Percentiles rank a stretch among this genome's conserved stretches.
These are phyloP conservation scores for Penicillium sp. DNA, from an alignment of 2,329 filamentous ascomycete genomes.

Conservation along the genomic window DNA sequence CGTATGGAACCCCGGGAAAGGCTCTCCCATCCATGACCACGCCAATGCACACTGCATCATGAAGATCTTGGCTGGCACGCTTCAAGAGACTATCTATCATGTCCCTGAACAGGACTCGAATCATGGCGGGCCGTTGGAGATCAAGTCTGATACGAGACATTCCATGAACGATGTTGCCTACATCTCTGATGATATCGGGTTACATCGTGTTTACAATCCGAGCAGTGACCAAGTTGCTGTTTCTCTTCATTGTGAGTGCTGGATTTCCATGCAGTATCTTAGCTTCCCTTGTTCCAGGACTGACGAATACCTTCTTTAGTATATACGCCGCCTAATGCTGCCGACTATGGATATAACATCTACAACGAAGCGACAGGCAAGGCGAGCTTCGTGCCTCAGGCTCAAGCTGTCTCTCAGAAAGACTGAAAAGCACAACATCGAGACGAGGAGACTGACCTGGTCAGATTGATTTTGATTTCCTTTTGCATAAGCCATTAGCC, in stretches of 20 bases:
- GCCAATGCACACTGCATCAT: conserved; percentile 41
- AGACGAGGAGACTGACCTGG: not conserved
- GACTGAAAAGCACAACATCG: not conserved
- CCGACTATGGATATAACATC: conserved; percentile 35
- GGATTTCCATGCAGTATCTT: not conserved
- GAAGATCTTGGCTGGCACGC: conserved; percentile 34
- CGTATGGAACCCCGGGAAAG: conserved; percentile 39
- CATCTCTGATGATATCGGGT: conserved; percentile 34
- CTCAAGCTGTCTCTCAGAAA: conserved; percentile 15
- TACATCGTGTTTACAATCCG: conserved; percentile 35
- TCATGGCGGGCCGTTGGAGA: conserved; percentile 18
- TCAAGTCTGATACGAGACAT: conserved; percentile 28
- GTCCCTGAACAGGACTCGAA: conserved; percentile 16
- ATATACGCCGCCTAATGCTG: conserved; percentile 36
- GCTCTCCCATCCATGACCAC: conserved; percentile 38
- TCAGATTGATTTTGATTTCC: not conserved
- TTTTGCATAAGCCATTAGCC: conserved; percentile 2
- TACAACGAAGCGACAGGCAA: conserved; percentile 31
- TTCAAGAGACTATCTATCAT: conserved; percentile 31
- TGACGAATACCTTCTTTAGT: conserved; percentile 14
- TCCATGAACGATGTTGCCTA: conserved; percentile 33
- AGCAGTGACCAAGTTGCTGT: conserved; percentile 29
- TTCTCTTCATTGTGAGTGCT: conserved; percentile 32
- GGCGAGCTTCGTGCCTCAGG: conserved; percentile 30
- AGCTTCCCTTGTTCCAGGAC: too few species aligned